These are phyloP conservation scores for Nakataea oryzae DNA, from an alignment of 2,329 filamentous ascomycete species.

Conservation along the genomic window DNA sequence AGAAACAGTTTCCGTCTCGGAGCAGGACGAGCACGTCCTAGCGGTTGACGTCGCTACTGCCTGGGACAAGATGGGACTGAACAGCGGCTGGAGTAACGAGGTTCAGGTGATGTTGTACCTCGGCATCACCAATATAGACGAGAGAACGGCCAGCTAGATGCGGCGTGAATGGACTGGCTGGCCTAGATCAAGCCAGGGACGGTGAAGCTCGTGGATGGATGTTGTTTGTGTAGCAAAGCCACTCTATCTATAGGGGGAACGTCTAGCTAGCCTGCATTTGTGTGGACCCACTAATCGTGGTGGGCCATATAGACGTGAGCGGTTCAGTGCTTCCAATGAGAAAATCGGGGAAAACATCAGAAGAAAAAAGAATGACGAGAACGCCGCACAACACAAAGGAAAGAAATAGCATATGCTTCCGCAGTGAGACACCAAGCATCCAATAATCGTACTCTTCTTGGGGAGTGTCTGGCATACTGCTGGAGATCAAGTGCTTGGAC, in stretches of 20 bases:
- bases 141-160: background rate
- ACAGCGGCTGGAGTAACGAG: slow-evolving; percentile 72
- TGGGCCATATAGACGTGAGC: background rate
- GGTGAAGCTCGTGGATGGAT: no score
- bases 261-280: background rate
- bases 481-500: background rate
- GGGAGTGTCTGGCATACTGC: background rate
- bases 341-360: background rate
- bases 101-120: slow-evolving; percentile 57
- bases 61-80: slow-evolving; percentile 64
- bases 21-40: slow-evolving; percentile 47
- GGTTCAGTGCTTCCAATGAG: background rate
- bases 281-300: background rate
- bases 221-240: no score
- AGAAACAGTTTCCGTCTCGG: slow-evolving; percentile 51
- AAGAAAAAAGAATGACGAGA: background rate
- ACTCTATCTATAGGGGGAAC: no score
- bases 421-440: background rate
- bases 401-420: background rate
- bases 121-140: slow-evolving; percentile 4
- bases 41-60: slow-evolving; percentile 68
- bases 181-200: no score
- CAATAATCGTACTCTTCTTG: background rate
- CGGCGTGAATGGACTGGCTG: background rate
- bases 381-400: no score